Conservation (phyloP, 805 yeast species). For the Sugiyamaella chiloensis region DNA sequence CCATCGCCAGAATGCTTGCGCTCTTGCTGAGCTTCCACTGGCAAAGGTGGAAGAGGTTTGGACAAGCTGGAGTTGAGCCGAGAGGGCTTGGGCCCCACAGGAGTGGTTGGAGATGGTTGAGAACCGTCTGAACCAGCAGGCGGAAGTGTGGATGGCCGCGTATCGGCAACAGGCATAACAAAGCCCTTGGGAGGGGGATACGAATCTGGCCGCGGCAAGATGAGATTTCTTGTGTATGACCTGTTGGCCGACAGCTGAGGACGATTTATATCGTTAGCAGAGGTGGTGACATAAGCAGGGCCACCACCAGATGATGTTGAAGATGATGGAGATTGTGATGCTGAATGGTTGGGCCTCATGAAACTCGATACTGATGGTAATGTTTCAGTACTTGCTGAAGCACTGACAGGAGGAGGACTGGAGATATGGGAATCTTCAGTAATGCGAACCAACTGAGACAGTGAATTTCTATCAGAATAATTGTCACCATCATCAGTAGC, state of each 20-base stretch:
- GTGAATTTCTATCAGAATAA: conserved; percentile 23
- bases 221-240: conserved; percentile 29
- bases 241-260: conserved; percentile 28
- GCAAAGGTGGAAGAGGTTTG: conserved; percentile 30
- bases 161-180: conserved; percentile 26
- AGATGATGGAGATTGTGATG: conserved; percentile 1
- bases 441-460: conserved; percentile 25
- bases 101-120: conserved; percentile 8
- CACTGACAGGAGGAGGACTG: conserved; percentile 14
- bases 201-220: conserved; percentile 30
- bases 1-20: conserved; percentile 19
- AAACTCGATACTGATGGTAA: conserved; percentile 12
- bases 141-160: conserved; percentile 24
- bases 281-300: not conserved
- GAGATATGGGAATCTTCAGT: conserved; percentile 26
- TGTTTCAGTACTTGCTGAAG: not conserved
- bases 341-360: conserved; percentile 5
- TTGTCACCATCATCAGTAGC: conserved; percentile 23
- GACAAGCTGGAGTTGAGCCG: conserved; percentile 14
- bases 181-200: conserved; percentile 27
- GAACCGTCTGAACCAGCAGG: conserved; percentile 22
- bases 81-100: conserved; percentile 2
- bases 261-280: conserved; percentile 5
- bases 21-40: conserved; percentile 22
- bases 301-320: conserved; percentile 1